phyloP scores from a whole-genome alignment of 306 rosid species.

The Pterocarpus macrocarpus region DNA sequence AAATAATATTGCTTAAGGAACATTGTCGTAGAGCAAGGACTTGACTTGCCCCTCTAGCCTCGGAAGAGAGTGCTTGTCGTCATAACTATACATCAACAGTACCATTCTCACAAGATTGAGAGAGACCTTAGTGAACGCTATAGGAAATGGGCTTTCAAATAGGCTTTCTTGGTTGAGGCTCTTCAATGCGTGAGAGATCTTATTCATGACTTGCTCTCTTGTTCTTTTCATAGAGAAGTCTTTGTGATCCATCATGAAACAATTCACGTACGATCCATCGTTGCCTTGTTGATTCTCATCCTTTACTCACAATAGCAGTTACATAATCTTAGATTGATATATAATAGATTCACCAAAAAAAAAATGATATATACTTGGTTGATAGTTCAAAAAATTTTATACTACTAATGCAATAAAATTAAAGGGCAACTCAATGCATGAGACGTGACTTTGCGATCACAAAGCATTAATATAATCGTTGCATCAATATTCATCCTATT shows the following conservation, averaged over 20 bases:
- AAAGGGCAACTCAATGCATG: too few species aligned
- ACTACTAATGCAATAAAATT: too few species aligned
- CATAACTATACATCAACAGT: slow-evolving; percentile 65
- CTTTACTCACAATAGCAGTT: neutral
- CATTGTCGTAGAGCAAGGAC: slow-evolving; percentile 43
- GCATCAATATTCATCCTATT: too few species aligned
- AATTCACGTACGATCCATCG: slow-evolving; percentile 66
- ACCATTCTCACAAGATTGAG: slow-evolving; percentile 69
- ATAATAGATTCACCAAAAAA: too few species aligned
- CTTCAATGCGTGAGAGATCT: slow-evolving; percentile 63
- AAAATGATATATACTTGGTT: too few species aligned
- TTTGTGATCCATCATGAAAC: slow-evolving; percentile 48
- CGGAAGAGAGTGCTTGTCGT: slow-evolving; percentile 55
- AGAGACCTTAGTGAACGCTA: slow-evolving; percentile 35
- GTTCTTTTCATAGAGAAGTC: slow-evolving; percentile 33
- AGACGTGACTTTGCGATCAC: too few species aligned
- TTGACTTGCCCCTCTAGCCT: slow-evolving; percentile 47
- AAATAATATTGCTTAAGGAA: neutral
- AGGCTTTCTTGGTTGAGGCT: slow-evolving; percentile 58
- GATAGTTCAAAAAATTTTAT: too few species aligned
- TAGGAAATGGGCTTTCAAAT: slow-evolving; percentile 44
- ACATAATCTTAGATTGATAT: too few species aligned
- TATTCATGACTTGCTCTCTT: slow-evolving; percentile 28
- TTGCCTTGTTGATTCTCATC: slow-evolving; percentile 67
- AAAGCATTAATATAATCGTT: too few species aligned